Conservation (phyloP, 805 yeast genomes). For the Saitoella complicata region DNA sequence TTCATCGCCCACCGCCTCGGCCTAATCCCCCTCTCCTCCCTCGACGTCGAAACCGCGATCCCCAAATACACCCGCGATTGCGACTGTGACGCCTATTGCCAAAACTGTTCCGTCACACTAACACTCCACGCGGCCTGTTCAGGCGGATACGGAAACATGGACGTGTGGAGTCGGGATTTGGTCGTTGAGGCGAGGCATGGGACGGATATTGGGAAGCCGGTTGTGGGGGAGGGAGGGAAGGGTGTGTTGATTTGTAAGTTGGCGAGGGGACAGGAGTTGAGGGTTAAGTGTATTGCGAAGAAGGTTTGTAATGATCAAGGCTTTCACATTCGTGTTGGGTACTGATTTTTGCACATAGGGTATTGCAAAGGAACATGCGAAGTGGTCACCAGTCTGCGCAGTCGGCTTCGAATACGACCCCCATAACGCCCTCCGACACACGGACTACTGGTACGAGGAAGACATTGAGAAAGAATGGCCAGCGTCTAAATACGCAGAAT, state of each 20-base stretch:
- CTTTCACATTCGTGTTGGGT: neutral
- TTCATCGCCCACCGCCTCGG: constrained; percentile 91
- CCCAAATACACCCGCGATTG: constrained; percentile 85
- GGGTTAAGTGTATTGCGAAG: constrained; percentile 83
- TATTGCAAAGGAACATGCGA: constrained; percentile 65
- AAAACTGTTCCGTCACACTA: constrained; percentile 79
- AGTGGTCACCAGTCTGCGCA: constrained; percentile 96
- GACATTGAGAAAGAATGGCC: constrained; percentile 92
- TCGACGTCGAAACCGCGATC: constrained; percentile 43
- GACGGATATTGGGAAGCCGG: constrained; percentile 59
- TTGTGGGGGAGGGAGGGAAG: constrained; percentile 57
- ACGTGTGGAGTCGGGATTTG: constrained; percentile 75
- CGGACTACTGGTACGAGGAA: constrained; percentile 92
- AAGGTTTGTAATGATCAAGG: constrained; percentile 71
- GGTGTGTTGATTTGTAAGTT: constrained; percentile 88
- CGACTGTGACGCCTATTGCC: constrained; percentile 95
- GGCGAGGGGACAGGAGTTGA: constrained; percentile 80
- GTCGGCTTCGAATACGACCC: constrained; percentile 96
- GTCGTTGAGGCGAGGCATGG: constrained; percentile 29
- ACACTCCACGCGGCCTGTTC: constrained; percentile 80
- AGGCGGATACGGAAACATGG: constrained; percentile 61
- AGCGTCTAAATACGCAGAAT: constrained; percentile 65
- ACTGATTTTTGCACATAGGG: constrained; percentile 2
- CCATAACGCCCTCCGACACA: constrained; percentile 93
- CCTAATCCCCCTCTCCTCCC: constrained; percentile 70